phyloP scores from a whole-genome alignment of 1,139 yeast species.

The Yamadazyma triangularis region DNA sequence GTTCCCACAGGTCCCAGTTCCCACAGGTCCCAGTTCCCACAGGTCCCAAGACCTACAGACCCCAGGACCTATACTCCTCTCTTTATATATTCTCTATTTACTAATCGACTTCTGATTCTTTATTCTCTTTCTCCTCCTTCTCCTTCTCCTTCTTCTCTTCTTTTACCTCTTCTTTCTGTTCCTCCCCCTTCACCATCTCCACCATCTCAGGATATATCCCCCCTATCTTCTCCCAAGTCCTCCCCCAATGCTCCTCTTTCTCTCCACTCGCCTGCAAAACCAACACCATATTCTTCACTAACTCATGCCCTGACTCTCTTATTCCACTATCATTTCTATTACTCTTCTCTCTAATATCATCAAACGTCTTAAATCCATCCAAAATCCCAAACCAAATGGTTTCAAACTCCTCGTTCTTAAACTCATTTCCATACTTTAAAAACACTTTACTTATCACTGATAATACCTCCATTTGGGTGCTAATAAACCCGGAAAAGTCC shows the following conservation, averaged over 20 bases:
- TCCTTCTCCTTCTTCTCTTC: too few relatives aligned
- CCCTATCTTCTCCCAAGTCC: slow-evolving; percentile 42
- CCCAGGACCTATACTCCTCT: too few relatives aligned
- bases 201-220: slow-evolving; percentile 42
- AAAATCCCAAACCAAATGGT: slow-evolving; percentile 35
- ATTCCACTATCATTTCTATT: slow-evolving; percentile 35
- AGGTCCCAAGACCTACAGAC: too few relatives aligned
- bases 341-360: slow-evolving; percentile 15
- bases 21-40: too few relatives aligned
- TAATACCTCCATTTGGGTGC: slow-evolving; percentile 64
- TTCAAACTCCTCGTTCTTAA: slow-evolving; percentile 19
- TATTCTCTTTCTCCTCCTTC: too few relatives aligned
- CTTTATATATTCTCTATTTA: too few relatives aligned
- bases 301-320: slow-evolving; percentile 58
- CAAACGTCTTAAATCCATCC: slow-evolving; percentile 26
- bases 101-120: too few relatives aligned
- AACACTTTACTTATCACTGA: slow-evolving; percentile 68
- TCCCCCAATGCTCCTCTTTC: slow-evolving; percentile 26
- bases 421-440: slow-evolving; percentile 40
- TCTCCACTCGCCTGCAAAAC: slow-evolving; percentile 29
- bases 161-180: too few relatives aligned
- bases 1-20: too few relatives aligned
- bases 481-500: slow-evolving; percentile 59
- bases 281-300: slow-evolving; percentile 54
- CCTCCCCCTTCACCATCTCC: too few relatives aligned